Percentiles rank a stretch among this genome's conserved stretches.
phyloP scores from a whole-genome alignment of 1,139 yeast genomes.

The Arxiozyma bovina region DNA sequence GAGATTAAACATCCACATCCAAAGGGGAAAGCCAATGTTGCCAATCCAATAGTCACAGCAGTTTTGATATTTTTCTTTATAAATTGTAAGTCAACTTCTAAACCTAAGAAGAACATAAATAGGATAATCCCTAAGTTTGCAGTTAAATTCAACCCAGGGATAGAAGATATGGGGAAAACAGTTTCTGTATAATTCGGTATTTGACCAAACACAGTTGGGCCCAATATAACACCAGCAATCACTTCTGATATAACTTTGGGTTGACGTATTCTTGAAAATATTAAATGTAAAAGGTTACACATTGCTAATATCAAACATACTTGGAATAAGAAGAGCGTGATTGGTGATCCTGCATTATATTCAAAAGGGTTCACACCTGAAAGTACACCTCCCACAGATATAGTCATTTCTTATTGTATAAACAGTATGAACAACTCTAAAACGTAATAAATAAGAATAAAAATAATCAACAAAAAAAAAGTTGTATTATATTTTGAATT shows the following conservation, averaged over 20 bases:
- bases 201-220: conserved; percentile 62
- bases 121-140: conserved; percentile 68
- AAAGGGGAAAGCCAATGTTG: conserved; percentile 68
- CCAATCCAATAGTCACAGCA: conserved; percentile 58
- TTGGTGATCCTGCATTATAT: conserved; percentile 38
- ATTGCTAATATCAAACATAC: conserved; percentile 24
- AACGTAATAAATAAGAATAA: not conserved
- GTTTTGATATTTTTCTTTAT: conserved; percentile 50
- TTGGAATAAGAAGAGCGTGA: conserved; percentile 28
- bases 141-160: conserved; percentile 54
- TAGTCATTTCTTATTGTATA: conserved; percentile 3
- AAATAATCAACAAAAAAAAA: not conserved
- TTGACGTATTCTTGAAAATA: conserved; percentile 52
- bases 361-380: conserved; percentile 63
- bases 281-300: conserved; percentile 47
- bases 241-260: conserved; percentile 77
- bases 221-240: conserved; percentile 60
- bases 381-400: conserved; percentile 50
- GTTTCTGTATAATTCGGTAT: conserved; percentile 55
- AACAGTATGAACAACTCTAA: not conserved
- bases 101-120: conserved; percentile 64
- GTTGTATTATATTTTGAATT: no score
- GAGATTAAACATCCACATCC: conserved; percentile 69
- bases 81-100: conserved; percentile 64
- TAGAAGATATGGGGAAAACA: conserved; percentile 55